Base-by-base conservation (phyloP, 2,329 filamentous ascomycete genomes). In the Talaromyces verruculosus region DNA sequence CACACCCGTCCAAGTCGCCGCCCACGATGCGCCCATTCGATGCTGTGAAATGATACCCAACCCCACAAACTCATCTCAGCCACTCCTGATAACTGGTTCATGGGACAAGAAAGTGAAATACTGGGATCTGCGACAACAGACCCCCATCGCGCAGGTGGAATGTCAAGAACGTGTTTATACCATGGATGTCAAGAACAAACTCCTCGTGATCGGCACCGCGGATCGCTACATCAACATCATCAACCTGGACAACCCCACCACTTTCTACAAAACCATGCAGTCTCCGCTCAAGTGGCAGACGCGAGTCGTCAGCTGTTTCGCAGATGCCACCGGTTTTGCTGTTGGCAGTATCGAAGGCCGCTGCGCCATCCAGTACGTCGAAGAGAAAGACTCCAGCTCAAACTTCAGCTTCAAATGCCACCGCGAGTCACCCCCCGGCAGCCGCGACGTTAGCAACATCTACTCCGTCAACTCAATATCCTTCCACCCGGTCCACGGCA, bases 321-420 rank as follows among this genome's bases (percentile, higher is more conserved):
- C 89, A 15, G 94, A 99, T 76, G 91, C 92, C 6, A 89, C 88
- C 0, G 95, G 95, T 5, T 99, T 96, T 75, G 95, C 95, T 0
- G 91, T 99, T 61, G 95, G 95, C 64, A 96, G 92, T 76, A 97
- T 99, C 73, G 95, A 99, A 78, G 95, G 95, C 35, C 90, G 95
- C 65, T 99, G 95, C 77, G 95, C 95, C 1, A 99, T 99, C 69
- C 95, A 99, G 77, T 98, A 99, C 73, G 92, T 97, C 41, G 94
- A 99, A 74, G 95, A 99, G 51, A 97, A 97, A 80, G 93, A 99
- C 76, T 83, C 90, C 2, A 87, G 89, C 73, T 91, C 89, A 74
- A 98, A 99, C 83, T 99, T 99, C 84, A 97, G 92, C 49, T 99
- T 99, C 88, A 98, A 98, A 81, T 99, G 95, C 80, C 95, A 99